A percentile compares a stretch with the other conserved stretches of the same genome.
Evolutionary conservation across 768 basidiomycete genomes (phyloP).

Genomic region (Lentinula detonsa): DNA sequence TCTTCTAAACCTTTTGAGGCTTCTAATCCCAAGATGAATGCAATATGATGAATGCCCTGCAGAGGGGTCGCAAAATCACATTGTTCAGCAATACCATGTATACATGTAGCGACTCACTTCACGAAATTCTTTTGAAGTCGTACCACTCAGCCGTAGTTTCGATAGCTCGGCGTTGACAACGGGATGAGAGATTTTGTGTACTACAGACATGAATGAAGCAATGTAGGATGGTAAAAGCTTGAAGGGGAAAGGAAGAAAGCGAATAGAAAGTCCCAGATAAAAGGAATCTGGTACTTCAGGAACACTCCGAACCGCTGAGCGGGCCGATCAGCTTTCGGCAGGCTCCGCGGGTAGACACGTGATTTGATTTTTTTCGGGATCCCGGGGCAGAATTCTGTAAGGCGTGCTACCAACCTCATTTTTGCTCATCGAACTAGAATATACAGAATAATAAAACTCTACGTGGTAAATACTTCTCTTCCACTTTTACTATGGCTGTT

Average conservation of each 20-base stretch:
- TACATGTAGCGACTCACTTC: conserved; percentile 41
- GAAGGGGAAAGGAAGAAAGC: background rate
- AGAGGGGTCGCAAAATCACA: background rate
- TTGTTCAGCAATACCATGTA: background rate
- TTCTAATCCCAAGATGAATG: conserved; percentile 77
- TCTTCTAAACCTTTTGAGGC: conserved; percentile 67
- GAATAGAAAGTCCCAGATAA: background rate
- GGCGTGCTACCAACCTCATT: background rate
- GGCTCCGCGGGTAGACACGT: background rate
- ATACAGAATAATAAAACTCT: background rate
- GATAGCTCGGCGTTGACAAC: conserved; percentile 70
- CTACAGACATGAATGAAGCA: conserved; percentile 3
- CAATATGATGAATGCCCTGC: conserved; percentile 71
- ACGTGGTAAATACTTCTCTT: background rate
- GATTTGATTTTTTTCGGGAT: background rate
- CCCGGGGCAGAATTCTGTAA: background rate
- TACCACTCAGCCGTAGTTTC: conserved; percentile 56
- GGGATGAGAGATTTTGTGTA: conserved; percentile 63
- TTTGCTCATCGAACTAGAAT: conserved; percentile 2
- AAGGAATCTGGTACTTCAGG: background rate
- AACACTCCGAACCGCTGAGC: background rate
- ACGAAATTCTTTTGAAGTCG: conserved; percentile 69
- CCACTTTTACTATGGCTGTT: background rate
- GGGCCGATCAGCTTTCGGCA: background rate
- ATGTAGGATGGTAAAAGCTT: background rate